Conservation (phyloP, 164 flowering plant species). For the Magnolia kwangsiensis region DNA sequence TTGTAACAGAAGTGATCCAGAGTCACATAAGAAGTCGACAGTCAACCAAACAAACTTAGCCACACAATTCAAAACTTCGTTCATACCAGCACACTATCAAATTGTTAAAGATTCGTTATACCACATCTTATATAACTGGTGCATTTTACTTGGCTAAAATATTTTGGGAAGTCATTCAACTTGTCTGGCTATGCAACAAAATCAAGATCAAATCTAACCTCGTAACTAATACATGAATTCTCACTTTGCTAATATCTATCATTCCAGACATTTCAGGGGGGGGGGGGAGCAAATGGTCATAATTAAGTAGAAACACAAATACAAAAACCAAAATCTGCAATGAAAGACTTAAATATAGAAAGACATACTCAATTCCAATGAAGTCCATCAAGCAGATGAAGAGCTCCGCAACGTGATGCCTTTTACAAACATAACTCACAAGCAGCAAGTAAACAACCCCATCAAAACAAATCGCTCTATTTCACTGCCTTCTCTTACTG, state of each 20-base stretch:
- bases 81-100: not conserved
- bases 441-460: too few species aligned
- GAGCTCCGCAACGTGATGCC: not conserved
- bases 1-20: too few species aligned
- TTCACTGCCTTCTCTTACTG: constrained; percentile 13
- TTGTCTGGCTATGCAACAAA: not conserved
- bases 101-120: not conserved
- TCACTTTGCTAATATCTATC: too few species aligned
- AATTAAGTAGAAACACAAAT: constrained; percentile 5
- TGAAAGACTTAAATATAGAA: constrained; percentile 5
- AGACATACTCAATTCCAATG: constrained; percentile 1
- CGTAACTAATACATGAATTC: not conserved
- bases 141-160: not conserved
- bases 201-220: not conserved
- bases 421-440: not conserved
- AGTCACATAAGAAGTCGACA: too few species aligned
- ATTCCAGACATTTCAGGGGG: too few species aligned
- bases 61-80: too few species aligned
- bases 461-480: not conserved
- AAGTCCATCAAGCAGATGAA: constrained; percentile 3
- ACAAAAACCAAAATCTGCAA: constrained; percentile 8
- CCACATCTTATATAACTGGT: not conserved
- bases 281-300: not conserved
- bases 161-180: not conserved
- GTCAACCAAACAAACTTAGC: too few species aligned